Base-by-base conservation (phyloP, 2,329 filamentous ascomycete species). In the Akanthomyces uredinophilus region DNA sequence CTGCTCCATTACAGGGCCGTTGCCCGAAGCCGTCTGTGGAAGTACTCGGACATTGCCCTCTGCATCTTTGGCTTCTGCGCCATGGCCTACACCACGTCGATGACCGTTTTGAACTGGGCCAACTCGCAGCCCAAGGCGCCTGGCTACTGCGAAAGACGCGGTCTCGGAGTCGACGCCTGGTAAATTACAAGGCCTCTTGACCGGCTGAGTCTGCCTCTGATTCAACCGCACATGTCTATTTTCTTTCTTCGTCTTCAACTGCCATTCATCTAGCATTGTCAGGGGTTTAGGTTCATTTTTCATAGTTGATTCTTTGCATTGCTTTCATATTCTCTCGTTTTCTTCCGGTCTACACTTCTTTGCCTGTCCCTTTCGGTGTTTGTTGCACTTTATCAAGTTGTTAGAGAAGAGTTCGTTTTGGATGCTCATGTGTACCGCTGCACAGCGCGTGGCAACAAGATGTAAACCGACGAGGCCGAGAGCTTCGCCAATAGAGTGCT, bases 21-120 rank as follows among this genome's bases (percentile, higher is more conserved):
- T 32, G 90, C 93, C 1, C 86, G 81, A 63, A 90, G 79, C 59
- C 81, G 76, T 49, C 80, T 86, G 66, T 89, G 92, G 75, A 89
- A 86, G 65, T 75, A 83, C 16, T 81, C 88, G 6, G 94, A 99
- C 69, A 80, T 97, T 46, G 67, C 80, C 0, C 85, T 99, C 41
- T 89, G 91, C 69, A 78, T 92, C 62, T 92, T 98, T 70, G 95
- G 95, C 8, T 77, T 93, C 59, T 75, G 92, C 20, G 91, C 91
- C 68, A 99, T 98, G 90, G 84, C 85, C 6, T 99, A 99, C 74
- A 96, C 95, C 0, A 98, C 95, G 0, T 81, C 83, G 41, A 79
- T 98, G 69, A 99, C 95, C 0, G 79, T 97, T 53, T 83, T 88
- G 71, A 96, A 90, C 74, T 99, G 95, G 96, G 85, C 90, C 7